Evolutionary conservation across 345 rosid genomes (phyloP).

Genomic region (Eucalyptus polybractea): DNA sequence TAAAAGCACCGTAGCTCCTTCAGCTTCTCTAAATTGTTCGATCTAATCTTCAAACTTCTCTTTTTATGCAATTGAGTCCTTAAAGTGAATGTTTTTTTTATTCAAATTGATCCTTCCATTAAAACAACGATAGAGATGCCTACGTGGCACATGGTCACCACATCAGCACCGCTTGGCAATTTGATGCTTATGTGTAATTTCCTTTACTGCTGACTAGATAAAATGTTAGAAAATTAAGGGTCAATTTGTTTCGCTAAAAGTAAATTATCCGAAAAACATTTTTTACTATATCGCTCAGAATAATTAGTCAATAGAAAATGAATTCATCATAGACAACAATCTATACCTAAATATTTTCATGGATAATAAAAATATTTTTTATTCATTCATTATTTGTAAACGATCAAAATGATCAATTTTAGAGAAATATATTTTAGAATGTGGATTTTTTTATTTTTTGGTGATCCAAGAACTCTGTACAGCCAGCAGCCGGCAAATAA

Average conservation of each 20-base stretch:
- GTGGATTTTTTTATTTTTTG: too few species aligned
- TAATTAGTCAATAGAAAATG: neutral
- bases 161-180: neutral
- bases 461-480: too few species aligned
- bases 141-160: neutral
- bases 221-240: neutral
- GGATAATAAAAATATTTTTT: fast-evolving
- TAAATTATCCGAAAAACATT: neutral
- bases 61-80: neutral
- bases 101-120: neutral
- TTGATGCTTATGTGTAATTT: neutral
- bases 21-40: neutral
- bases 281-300: fast-evolving
- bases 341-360: fast-evolving
- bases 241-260: neutral
- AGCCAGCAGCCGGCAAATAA: fast-evolving
- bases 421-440: fast-evolving
- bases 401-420: fast-evolving
- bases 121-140: neutral
- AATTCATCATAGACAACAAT: fast-evolving
- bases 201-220: fast-evolving
- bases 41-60: neutral
- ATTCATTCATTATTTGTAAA: fast-evolving
- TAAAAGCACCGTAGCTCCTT: neutral
- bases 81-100: neutral